These are phyloP conservation scores for Syzygium malaccense DNA, from an alignment of 441 rosid species.

Conservation along the genomic window DNA sequence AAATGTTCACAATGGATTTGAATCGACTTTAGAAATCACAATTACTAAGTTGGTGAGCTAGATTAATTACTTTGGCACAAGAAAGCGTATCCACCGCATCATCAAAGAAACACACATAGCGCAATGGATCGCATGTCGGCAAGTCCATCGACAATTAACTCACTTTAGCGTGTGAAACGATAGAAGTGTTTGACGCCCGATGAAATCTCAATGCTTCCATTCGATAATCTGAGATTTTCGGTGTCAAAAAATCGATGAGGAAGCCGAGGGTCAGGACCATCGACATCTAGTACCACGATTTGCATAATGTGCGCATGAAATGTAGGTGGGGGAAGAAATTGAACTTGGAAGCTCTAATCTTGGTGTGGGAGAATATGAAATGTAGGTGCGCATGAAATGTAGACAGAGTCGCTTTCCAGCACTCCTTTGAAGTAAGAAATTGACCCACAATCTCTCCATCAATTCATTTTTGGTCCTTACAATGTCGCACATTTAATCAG, in stretches of 20 bases:
- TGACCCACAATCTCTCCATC: neutral
- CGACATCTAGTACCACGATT: neutral
- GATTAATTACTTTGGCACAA: neutral
- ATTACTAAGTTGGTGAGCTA: neutral
- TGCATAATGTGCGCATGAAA: neutral
- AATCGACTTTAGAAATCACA: neutral
- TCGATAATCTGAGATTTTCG: neutral
- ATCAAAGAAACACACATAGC: neutral
- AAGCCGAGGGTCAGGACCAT: neutral
- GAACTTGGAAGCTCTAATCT: neutral
- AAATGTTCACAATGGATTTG: neutral
- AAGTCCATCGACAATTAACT: neutral
- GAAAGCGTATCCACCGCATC: neutral
- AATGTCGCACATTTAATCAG: neutral
- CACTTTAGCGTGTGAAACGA: neutral
- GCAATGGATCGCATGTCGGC: neutral
- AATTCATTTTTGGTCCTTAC: neutral
- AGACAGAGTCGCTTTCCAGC: neutral
- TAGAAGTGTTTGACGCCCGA: fast-evolving
- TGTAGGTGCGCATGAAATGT: too few relatives aligned
- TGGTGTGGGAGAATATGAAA: neutral
- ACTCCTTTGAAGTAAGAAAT: neutral
- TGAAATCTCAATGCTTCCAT: neutral
- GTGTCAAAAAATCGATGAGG: neutral
- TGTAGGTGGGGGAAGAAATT: neutral